These are phyloP conservation scores for Penicillium frequentans DNA, from an alignment of 2,329 filamentous ascomycete species.

Conservation along the genomic window DNA sequence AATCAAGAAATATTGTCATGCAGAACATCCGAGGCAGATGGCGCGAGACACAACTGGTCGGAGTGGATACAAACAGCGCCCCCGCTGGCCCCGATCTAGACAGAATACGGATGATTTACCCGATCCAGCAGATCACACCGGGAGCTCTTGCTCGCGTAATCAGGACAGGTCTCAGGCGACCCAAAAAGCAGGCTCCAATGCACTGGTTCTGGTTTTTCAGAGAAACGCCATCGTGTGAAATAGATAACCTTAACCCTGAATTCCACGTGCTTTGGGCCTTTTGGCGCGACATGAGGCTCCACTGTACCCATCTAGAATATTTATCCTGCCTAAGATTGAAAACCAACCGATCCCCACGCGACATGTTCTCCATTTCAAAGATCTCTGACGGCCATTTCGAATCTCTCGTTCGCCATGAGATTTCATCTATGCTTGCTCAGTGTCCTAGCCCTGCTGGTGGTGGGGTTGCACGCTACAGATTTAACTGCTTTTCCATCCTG, in stretches of 20 bases:
- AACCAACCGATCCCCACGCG: background rate
- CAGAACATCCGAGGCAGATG: background rate
- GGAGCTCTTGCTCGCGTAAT: background rate
- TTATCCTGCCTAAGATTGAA: background rate
- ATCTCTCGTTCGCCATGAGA: background rate
- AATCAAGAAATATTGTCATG: background rate
- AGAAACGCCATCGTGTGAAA: background rate
- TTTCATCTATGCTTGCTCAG: background rate
- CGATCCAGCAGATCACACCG: background rate
- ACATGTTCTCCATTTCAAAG: background rate
- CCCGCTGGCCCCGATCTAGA: background rate
- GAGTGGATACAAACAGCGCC: background rate
- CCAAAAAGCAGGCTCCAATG: background rate
- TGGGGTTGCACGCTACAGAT: background rate
- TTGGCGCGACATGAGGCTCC: background rate
- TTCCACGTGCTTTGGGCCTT: background rate
- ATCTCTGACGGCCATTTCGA: background rate
- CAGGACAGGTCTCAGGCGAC: background rate
- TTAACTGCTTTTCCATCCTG: background rate
- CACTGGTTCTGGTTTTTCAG: background rate
- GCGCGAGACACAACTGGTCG: background rate
- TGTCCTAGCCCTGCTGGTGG: background rate
- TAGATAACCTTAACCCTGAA: background rate
- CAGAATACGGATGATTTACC: background rate
- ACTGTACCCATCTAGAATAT: background rate